Percentiles rank a stretch among this genome's conserved stretches.
Conservation (phyloP, 768 basidiomycete genomes). For the Mycena vulgaris region DNA sequence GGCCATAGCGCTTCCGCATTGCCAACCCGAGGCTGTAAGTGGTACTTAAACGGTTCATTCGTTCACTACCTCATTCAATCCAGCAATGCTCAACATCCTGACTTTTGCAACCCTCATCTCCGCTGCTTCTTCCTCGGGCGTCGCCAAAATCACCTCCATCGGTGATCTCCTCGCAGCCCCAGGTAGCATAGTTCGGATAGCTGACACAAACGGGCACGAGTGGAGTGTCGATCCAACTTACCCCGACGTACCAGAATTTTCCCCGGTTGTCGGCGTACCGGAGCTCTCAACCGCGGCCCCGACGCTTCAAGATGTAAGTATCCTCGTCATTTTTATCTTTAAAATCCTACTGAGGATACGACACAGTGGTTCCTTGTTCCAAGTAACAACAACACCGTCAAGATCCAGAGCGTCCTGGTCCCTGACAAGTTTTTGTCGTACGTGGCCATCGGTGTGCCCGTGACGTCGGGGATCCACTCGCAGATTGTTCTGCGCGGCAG, state of each 20-base stretch:
- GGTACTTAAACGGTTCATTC: conserved; percentile 10
- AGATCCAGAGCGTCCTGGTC: conserved; percentile 13
- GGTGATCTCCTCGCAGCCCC: conserved; percentile 5
- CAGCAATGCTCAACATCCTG: conserved; percentile 13
- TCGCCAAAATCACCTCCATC: neutral
- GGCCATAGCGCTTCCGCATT: neutral
- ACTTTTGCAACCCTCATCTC: conserved; percentile 8
- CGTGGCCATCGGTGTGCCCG: conserved; percentile 7
- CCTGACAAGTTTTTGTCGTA: conserved; percentile 9
- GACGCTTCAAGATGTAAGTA: conserved; percentile 10
- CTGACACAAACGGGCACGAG: conserved; percentile 1
- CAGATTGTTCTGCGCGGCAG: conserved; percentile 12
- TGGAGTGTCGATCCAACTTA: conserved; percentile 14
- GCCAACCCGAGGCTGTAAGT: conserved; percentile 7
- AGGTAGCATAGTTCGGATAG: conserved; percentile 11
- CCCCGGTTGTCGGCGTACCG: conserved; percentile 6
- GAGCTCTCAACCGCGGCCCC: conserved; percentile 4
- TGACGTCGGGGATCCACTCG: conserved; percentile 9
- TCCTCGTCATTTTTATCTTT: conserved; percentile 1
- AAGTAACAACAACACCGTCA: conserved; percentile 1
- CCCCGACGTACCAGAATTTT: conserved; percentile 9
- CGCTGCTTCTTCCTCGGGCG: conserved; percentile 6
- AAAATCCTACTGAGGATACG: neutral
- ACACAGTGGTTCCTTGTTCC: conserved; percentile 16
- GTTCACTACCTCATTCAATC: conserved; percentile 5